Percentiles rank a stretch among this genome's conserved stretches.
These are phyloP conservation scores for Cardiospermum halicacabum DNA, from an alignment of 345 rosid genomes.

Conservation along the genomic window DNA sequence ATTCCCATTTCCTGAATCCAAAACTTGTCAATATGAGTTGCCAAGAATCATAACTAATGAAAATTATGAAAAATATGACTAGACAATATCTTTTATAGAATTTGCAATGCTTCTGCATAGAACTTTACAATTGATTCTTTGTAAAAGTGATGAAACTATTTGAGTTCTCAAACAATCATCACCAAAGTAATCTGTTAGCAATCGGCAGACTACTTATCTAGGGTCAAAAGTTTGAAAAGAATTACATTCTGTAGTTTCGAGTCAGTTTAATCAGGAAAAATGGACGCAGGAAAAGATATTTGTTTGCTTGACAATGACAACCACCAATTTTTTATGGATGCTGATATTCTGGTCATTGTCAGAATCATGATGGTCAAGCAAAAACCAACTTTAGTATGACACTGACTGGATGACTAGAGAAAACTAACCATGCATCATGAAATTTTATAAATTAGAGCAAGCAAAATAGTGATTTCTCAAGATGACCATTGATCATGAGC, in stretches of 20 bases:
- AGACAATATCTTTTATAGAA: background rate
- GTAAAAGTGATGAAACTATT: background rate
- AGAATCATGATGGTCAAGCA: background rate
- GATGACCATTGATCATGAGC: background rate
- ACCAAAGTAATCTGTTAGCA: no score
- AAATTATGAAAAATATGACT: background rate
- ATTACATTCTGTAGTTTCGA: background rate
- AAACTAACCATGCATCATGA: background rate
- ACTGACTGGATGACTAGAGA: background rate
- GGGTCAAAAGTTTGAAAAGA: background rate
- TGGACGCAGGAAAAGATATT: background rate
- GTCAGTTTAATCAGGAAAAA: background rate
- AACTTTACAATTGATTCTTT: background rate
- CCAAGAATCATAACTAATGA: background rate
- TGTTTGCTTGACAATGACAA: background rate
- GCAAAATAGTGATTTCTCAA: background rate
- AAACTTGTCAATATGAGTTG: background rate
- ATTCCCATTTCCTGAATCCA: background rate
- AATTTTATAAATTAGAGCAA: background rate
- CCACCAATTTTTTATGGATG: background rate
- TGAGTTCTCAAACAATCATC: background rate
- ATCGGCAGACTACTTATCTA: background rate
- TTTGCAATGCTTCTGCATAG: background rate
- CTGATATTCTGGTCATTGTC: background rate
- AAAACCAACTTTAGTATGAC: background rate